A percentile compares a stretch with the other conserved stretches of the same genome.
Evolutionary conservation across 495 filamentous ascomycete species (phyloP).

Genomic region (Penicillium simplicissimum): DNA sequence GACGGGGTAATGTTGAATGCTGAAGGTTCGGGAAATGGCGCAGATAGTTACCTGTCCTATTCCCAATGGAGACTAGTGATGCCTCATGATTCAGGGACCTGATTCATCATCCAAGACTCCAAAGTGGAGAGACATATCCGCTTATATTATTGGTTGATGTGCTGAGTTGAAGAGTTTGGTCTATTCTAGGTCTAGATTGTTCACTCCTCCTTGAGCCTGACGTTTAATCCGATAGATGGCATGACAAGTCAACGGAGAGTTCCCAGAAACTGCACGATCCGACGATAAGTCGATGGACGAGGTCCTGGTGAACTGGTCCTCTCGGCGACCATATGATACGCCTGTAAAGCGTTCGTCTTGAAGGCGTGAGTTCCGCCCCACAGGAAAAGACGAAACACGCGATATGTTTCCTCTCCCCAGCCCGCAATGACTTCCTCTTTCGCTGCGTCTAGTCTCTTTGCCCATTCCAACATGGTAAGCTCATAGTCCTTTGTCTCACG

Average conservation of each 20-base stretch:
- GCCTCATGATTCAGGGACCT: too few species aligned
- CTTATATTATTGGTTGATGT: too few species aligned
- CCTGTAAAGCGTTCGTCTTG: slow-evolving; percentile 15
- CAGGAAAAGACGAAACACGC: slow-evolving; percentile 17
- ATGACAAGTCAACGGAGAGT: slow-evolving; percentile 1
- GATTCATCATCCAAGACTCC: too few species aligned
- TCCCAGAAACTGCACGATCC: slow-evolving; percentile 11
- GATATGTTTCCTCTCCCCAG: slow-evolving; percentile 18
- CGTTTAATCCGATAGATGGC: not conserved
- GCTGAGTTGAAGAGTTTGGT: not conserved
- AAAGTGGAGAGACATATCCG: too few species aligned
- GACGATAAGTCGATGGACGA: slow-evolving; percentile 11
- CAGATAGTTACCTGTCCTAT: too few species aligned
- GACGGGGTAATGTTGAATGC: too few species aligned
- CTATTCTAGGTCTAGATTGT: not conserved
- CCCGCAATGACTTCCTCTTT: slow-evolving; percentile 18
- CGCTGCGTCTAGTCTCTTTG: slow-evolving; percentile 12
- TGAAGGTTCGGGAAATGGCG: too few species aligned
- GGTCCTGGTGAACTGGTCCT: slow-evolving; percentile 11
- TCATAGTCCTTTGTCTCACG: slow-evolving; percentile 18
- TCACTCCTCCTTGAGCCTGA: not conserved
- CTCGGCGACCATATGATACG: slow-evolving; percentile 19
- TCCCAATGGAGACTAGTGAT: too few species aligned
- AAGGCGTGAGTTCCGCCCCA: slow-evolving; percentile 20
- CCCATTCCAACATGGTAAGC: slow-evolving; percentile 24